Conservation (phyloP, 2,329 filamentous ascomycete species). For the Hortaea sp. region DNA sequence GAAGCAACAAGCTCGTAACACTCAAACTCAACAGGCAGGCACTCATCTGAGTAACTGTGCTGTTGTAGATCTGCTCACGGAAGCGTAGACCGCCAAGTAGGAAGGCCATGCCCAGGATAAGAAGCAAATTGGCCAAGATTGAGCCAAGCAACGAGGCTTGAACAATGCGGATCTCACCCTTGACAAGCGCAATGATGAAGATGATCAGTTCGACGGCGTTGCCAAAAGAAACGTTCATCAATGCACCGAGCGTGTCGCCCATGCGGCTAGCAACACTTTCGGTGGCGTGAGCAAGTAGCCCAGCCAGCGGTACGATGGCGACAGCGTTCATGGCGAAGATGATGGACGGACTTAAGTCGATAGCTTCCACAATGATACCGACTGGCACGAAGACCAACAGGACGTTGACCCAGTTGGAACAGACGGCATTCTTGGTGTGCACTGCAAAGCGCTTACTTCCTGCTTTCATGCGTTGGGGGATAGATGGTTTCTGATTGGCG, state of each 20-base stretch:
- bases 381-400: constrained; percentile 69
- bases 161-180: constrained; percentile 81
- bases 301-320: constrained; percentile 42
- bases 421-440: constrained; percentile 48
- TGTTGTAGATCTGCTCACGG: constrained; percentile 91
- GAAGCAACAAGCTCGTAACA: constrained; percentile 78
- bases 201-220: constrained; percentile 45
- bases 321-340: constrained; percentile 44
- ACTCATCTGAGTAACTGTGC: constrained; percentile 91
- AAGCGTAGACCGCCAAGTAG: constrained; percentile 75
- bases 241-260: constrained; percentile 39
- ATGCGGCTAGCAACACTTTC: constrained; percentile 39
- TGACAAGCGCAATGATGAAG: constrained; percentile 64
- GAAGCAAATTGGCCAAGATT: constrained; percentile 75
- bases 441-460: constrained; percentile 44
- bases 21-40: constrained; percentile 83
- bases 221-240: constrained; percentile 44
- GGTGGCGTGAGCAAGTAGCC: constrained; percentile 39
- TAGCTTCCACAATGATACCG: constrained; percentile 55
- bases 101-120: constrained; percentile 89
- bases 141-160: constrained; percentile 84
- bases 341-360: constrained; percentile 30
- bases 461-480: constrained; percentile 41
- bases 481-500: constrained; percentile 30
- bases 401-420: constrained; percentile 69